Evolutionary conservation across 352 stramenopile genomes (phyloP), one percentile per base, ranked within the genome.

Genomic region (Pythium utonaiense): DNA sequence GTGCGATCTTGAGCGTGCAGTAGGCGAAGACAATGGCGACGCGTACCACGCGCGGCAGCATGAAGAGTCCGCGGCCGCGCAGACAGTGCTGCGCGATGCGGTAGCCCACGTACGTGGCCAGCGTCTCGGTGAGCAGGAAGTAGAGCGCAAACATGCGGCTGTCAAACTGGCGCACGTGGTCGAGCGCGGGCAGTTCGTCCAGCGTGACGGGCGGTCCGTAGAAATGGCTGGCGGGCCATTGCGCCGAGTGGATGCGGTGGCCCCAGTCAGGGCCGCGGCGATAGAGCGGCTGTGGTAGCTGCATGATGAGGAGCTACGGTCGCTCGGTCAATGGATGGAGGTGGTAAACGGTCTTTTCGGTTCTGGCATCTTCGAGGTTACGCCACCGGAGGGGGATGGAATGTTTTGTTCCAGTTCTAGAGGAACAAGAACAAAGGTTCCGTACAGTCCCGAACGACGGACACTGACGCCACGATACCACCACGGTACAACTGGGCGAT

Each of bases 61-160:
- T 83, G 9, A 61, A 67, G 40, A 94, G 66, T 21, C 77, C 78
- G 60, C 77, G 85, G 62, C 84, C 82, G 27, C 72, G 77, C 36
- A 94, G 67, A 51, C 80, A 89, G 64, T 94, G 84, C 67, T 90
- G 80, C 6, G 79, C 73, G 66, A 94, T 92, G 58, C 82, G 75
- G 55, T 91, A 91, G 68, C 78, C 83, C 31, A 94, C 64, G 55
- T 81, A 92, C 19, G 84, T 94, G 30, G 84, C 77, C 51, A 92
- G 65, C 44, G 73, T 76, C 70, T 94, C 84, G 36, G 80, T 80
- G 28, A 90, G 52, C 22, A 94, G 57, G 53, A 92, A 91, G 67
- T 92, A 94, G 62, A 83, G 52, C 22, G 82, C 86, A 57, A 94
- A 94, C 53, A 92, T 73, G 51, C 78, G 74, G 45, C 78, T 69